Evolutionary conservation across 768 basidiomycete genomes (phyloP).

Genomic region (Guyanaporus albipodus): DNA sequence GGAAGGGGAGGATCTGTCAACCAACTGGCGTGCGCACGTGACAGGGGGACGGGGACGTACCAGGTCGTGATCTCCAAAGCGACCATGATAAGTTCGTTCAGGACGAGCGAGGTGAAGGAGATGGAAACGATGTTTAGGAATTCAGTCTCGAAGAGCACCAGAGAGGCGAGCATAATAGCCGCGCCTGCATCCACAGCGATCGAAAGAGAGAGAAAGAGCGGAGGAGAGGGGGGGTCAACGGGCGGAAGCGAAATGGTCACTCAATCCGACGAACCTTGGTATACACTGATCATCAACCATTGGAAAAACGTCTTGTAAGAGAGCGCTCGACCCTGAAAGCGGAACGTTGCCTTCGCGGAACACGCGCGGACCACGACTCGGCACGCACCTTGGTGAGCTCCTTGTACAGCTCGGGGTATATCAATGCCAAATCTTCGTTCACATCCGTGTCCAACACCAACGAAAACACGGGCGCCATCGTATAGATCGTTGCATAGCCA

Average conservation of each 20-base stretch:
- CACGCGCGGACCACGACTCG: neutral
- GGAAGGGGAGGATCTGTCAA: neutral
- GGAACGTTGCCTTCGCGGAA: neutral
- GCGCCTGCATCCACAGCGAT: conserved; percentile 54
- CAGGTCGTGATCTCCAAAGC: conserved; percentile 97
- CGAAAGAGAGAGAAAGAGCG: too few species aligned
- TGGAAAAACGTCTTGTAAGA: conserved; percentile 99
- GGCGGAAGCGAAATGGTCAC: too few species aligned
- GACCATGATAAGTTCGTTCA: conserved; percentile 99
- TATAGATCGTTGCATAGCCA: conserved; percentile 94
- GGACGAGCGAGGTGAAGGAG: conserved; percentile 91
- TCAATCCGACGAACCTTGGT: conserved; percentile 78
- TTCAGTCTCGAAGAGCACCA: conserved; percentile 94
- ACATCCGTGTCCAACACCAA: conserved; percentile 94
- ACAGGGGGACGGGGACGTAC: conserved; percentile 39
- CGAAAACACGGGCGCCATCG: conserved; percentile 98
- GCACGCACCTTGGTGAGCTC: conserved; percentile 83
- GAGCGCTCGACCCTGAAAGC: conserved; percentile 78
- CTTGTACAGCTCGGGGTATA: conserved; percentile 98
- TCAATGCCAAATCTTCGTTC: conserved; percentile 88
- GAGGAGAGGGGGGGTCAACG: too few species aligned
- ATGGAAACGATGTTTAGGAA: conserved; percentile 98
- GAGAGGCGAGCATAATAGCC: conserved; percentile 97
- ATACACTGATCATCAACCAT: conserved; percentile 96
- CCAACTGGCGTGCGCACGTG: neutral